Base-by-base conservation (phyloP, 148 eudicot genomes). In the Rhododendron vialii region DNA sequence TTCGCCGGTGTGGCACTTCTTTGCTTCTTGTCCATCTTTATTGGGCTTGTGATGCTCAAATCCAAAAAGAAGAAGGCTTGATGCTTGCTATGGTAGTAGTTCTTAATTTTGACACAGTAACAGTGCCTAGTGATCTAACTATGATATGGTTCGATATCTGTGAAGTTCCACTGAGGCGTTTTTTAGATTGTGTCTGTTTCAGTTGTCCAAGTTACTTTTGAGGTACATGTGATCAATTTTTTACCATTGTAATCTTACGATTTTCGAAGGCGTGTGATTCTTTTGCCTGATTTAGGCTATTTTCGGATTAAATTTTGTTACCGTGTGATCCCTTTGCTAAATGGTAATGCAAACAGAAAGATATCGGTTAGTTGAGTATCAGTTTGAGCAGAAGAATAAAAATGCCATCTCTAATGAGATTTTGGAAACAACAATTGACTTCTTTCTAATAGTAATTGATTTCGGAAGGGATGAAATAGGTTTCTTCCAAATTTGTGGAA, bases 11-110 rank as follows among this genome's bases (percentile, higher is more conserved):
- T 94, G 86, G 69, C 89, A 11, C 94, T 95, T 80, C 90, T 93
- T 55, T 91, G 95, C 92, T 96, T 95, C 89, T 90, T 96, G 73
- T 92, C 84, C 26, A 85, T 93, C 83, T 96, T 96, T 85, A 87
- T 96, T 88, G 98, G 98, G 79, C 88, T 89, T 30, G 98, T 96
- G 84, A 95, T 91, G 95, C 93, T 96, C 86, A 96, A 96, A 86
- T 94, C 98, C 78, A 96, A 95, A 83, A 95, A 89, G 93, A 96
- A 94, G 91, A 91, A 92, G 88, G 95, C 96, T 9, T 93, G 87
- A 89, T 28, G 38, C 65, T 67, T 22, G 38, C 12, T 78, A 36
- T 51, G 57, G 30, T 82, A 38, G 48, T 17, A 69, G 59, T 48
- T 79, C 71, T 43, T 73, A 82, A 67, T 43, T 30, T 51, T 20